These are phyloP conservation scores for Hanseniaspora gamundiae DNA, from an alignment of 1,139 yeast genomes.

Conservation along the genomic window DNA sequence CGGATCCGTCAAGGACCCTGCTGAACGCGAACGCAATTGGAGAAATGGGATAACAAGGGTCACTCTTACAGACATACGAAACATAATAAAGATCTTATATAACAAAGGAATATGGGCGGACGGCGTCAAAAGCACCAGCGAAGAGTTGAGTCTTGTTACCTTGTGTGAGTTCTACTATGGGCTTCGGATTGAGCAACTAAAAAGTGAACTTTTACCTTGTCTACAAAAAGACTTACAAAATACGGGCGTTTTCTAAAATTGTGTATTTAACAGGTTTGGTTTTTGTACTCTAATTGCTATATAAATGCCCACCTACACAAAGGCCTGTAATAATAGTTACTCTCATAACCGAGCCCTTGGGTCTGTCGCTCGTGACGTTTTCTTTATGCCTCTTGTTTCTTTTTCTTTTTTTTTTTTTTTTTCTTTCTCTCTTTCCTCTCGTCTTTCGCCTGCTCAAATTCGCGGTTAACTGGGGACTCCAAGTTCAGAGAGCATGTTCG, in stretches of 20 bases:
- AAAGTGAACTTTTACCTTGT: slow-evolving; percentile 16
- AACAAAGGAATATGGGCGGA: slow-evolving; percentile 10
- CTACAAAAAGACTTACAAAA: slow-evolving; percentile 8
- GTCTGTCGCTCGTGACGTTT: neutral
- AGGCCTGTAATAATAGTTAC: neutral
- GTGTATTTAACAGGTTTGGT: neutral
- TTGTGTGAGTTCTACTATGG: slow-evolving; percentile 21
- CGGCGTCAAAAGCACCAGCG: neutral
- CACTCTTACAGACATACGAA: slow-evolving; percentile 15
- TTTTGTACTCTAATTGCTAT: too few relatives aligned
- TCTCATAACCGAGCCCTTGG: neutral
- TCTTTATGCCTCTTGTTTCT: slow-evolving; percentile 1
- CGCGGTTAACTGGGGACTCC: neutral
- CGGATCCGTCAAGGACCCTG: neutral
- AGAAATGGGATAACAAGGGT: slow-evolving; percentile 7
- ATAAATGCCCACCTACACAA: too few relatives aligned
- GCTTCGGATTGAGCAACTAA: slow-evolving; percentile 16
- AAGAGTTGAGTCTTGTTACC: slow-evolving; percentile 9
- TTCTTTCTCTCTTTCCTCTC: neutral
- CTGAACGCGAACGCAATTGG: neutral
- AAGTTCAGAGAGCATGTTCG: too few relatives aligned
- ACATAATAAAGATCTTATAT: slow-evolving; percentile 15
- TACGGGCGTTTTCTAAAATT: neutral
- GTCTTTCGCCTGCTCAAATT: too few relatives aligned
- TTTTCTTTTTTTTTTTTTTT: neutral